These are phyloP conservation scores for Hura crepitans DNA, from an alignment of 441 rosid species.

Conservation along the genomic window DNA sequence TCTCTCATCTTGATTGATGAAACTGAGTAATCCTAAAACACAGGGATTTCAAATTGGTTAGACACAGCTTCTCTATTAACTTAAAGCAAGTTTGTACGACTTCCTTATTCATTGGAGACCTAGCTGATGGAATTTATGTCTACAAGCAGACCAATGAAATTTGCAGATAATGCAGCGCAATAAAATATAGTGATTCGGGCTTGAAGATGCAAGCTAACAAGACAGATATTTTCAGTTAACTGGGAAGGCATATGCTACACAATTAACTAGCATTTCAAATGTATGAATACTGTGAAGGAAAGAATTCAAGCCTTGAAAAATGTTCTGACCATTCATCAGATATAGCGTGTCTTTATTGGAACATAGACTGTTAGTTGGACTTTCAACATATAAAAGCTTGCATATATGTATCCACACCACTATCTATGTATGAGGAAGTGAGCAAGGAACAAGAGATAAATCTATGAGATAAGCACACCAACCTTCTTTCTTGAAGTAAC, in stretches of 20 bases:
- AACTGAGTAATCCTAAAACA: constrained; percentile 53
- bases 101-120: not conserved
- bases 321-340: not conserved
- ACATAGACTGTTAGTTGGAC: not conserved
- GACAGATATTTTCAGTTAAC: not conserved
- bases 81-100: not conserved
- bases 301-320: not conserved
- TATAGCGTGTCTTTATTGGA: not conserved
- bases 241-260: not conserved
- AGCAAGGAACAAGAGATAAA: constrained; percentile 3
- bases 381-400: not conserved
- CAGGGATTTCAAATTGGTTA: constrained; percentile 7
- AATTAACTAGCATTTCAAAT: not conserved
- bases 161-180: constrained; percentile 9
- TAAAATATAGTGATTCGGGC: not conserved
- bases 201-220: not conserved
- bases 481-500: constrained; percentile 63
- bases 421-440: not conserved
- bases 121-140: not conserved
- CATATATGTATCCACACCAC: not conserved
- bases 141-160: not conserved
- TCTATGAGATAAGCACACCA: constrained; percentile 14
- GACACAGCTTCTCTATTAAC: not conserved
- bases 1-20: constrained; percentile 61
- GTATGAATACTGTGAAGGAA: not conserved